Evolutionary conservation across 306 rosid genomes (phyloP).

Genomic region (cucumber (Cucumis sativus)): DNA sequence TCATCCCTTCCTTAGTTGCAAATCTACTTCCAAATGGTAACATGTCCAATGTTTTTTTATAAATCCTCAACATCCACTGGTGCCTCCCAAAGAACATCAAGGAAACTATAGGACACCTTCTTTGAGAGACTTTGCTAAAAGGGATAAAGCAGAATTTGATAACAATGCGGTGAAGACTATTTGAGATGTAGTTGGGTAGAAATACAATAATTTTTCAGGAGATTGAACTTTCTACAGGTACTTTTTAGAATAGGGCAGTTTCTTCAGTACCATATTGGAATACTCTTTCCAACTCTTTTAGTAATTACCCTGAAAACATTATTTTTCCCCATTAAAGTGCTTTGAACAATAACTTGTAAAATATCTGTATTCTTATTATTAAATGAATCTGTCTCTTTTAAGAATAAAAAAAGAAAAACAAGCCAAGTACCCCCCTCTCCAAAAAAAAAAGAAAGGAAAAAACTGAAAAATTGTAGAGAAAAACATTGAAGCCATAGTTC

Average conservation of each 20-base stretch:
- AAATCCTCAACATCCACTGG: not conserved
- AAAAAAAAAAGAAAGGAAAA: too few relatives aligned
- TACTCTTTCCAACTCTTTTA: not conserved
- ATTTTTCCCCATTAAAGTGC: not conserved
- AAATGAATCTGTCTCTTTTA: too few relatives aligned
- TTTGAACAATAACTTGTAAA: not conserved
- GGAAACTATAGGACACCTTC: not conserved
- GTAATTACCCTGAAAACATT: not conserved
- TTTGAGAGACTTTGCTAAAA: not conserved
- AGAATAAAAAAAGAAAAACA: too few relatives aligned
- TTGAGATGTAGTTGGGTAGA: not conserved
- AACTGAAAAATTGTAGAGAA: too few relatives aligned
- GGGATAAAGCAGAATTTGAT: not conserved
- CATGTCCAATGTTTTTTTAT: not conserved
- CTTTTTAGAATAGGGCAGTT: not conserved
- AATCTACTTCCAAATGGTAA: not conserved
- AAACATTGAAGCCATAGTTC: too few relatives aligned
- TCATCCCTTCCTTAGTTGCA: not conserved
- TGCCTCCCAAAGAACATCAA: not conserved
- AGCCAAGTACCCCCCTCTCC: too few relatives aligned
- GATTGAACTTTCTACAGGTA: not conserved
- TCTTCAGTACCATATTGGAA: not conserved
- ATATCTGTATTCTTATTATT: too few relatives aligned
- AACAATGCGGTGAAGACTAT: not conserved
- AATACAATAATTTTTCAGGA: not conserved